These are phyloP conservation scores for Saksenaea oblongispora DNA, from an alignment of 371 early-diverging fungal species.

Conservation along the genomic window DNA sequence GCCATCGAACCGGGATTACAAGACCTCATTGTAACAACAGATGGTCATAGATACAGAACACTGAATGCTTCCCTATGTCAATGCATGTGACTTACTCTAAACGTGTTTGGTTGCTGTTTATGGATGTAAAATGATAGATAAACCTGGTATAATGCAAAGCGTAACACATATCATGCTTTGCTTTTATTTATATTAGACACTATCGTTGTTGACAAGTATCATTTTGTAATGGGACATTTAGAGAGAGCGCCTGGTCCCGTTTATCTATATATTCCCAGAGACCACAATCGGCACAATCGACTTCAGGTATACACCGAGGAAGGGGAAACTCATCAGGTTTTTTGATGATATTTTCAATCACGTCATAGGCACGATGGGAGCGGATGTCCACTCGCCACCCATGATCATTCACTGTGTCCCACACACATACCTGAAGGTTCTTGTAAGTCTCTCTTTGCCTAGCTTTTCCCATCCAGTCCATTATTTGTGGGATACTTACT, in stretches of 20 bases:
- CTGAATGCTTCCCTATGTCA: too few relatives aligned
- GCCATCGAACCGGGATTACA: too few relatives aligned
- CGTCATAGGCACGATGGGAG: conserved; percentile 76
- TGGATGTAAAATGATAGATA: too few relatives aligned
- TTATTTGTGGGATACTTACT: conserved; percentile 21
- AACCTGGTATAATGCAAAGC: too few relatives aligned
- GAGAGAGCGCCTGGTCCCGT: conserved; percentile 19
- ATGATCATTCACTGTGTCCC: conserved; percentile 68
- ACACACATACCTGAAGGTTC: conserved; percentile 53
- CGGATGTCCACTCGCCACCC: conserved; percentile 78
- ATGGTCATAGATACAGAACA: too few relatives aligned
- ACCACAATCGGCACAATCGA: conserved; percentile 74
- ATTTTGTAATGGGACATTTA: neutral
- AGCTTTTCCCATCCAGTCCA: neutral
- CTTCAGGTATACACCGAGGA: conserved; percentile 56
- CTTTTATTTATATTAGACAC: too few relatives aligned
- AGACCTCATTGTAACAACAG: too few relatives aligned
- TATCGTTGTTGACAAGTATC: too few relatives aligned
- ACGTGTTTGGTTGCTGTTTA: too few relatives aligned
- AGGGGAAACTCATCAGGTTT: conserved; percentile 48
- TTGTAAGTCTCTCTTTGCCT: neutral
- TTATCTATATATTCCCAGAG: conserved; percentile 68
- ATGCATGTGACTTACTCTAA: too few relatives aligned
- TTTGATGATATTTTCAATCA: conserved; percentile 80
- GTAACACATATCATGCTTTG: too few relatives aligned